Conservation (phyloP, 1,139 yeast genomes). For the Chernovozyma sophiae-reginae region DNA sequence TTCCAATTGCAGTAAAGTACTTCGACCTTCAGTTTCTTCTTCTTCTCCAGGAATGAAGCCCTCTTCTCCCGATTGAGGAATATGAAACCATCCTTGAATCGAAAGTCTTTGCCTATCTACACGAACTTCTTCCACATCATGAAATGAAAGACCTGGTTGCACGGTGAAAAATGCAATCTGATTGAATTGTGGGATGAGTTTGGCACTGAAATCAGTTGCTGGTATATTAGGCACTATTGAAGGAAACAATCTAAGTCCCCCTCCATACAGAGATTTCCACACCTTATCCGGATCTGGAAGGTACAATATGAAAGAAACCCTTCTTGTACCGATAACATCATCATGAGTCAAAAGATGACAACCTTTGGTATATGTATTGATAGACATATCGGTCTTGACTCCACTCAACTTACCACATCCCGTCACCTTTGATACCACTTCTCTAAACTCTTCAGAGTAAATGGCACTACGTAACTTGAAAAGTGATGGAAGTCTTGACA, state of each 20-base stretch:
- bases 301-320: conserved; percentile 89
- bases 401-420: conserved; percentile 91
- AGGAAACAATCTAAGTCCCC: conserved; percentile 83
- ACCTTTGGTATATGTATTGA: conserved; percentile 87
- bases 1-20: conserved; percentile 79
- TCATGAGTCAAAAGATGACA: conserved; percentile 95
- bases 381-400: conserved; percentile 82
- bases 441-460: conserved; percentile 81
- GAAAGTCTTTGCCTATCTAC: conserved; percentile 86
- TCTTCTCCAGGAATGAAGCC: conserved; percentile 81
- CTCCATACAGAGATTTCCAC: conserved; percentile 91
- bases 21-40: conserved; percentile 67
- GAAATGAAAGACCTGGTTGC: conserved; percentile 94
- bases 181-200: conserved; percentile 87
- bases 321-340: conserved; percentile 93
- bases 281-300: conserved; percentile 85
- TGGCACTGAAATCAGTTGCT: conserved; percentile 63
- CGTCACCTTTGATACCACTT: conserved; percentile 74
- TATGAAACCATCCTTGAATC: conserved; percentile 98
- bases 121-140: conserved; percentile 95
- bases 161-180: conserved; percentile 95
- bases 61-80: conserved; percentile 88
- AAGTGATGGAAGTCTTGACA: conserved; percentile 67
- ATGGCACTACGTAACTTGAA: conserved; percentile 79
- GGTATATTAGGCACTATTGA: conserved; percentile 90